Percentiles rank a stretch among this genome's conserved stretches.
Evolutionary conservation across 352 stramenopile species (phyloP).

Genomic region (Elongisporangium prolatum): DNA sequence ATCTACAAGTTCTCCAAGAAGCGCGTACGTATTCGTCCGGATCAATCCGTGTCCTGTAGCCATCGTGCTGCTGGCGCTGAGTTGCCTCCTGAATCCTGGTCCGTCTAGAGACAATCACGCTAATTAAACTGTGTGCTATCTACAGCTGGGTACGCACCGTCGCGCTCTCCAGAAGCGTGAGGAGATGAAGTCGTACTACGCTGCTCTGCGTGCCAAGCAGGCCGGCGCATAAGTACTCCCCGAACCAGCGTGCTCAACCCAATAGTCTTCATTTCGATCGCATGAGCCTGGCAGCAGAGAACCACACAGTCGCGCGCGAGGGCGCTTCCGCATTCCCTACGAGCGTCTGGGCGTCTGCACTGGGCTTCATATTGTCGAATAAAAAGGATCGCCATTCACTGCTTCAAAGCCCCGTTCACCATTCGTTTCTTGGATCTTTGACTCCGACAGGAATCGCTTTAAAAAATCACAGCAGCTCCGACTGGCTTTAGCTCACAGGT

Average conservation of each 20-base stretch:
- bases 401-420: constrained; percentile 21
- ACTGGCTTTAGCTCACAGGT: neutral
- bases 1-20: constrained; percentile 99
- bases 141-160: constrained; percentile 96
- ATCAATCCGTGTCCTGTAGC: neutral
- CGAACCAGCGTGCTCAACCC: constrained; percentile 16
- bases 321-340: constrained; percentile 11
- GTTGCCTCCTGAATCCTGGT: constrained; percentile 1
- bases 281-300: constrained; percentile 7
- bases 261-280: constrained; percentile 21
- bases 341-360: constrained; percentile 14
- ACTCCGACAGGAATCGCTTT: neutral
- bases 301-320: constrained; percentile 11
- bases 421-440: neutral
- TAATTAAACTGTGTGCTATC: constrained; percentile 5
- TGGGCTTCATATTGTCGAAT: constrained; percentile 75
- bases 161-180: constrained; percentile 97
- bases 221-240: constrained; percentile 66
- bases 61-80: neutral
- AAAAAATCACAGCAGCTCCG: no score
- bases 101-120: neutral
- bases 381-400: constrained; percentile 73
- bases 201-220: constrained; percentile 94
- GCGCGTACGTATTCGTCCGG: constrained; percentile 57
- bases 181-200: constrained; percentile 99